Evolutionary conservation across 1,284 basidiomycete genomes (phyloP).

Genomic region (Anthracocystis setariae): DNA sequence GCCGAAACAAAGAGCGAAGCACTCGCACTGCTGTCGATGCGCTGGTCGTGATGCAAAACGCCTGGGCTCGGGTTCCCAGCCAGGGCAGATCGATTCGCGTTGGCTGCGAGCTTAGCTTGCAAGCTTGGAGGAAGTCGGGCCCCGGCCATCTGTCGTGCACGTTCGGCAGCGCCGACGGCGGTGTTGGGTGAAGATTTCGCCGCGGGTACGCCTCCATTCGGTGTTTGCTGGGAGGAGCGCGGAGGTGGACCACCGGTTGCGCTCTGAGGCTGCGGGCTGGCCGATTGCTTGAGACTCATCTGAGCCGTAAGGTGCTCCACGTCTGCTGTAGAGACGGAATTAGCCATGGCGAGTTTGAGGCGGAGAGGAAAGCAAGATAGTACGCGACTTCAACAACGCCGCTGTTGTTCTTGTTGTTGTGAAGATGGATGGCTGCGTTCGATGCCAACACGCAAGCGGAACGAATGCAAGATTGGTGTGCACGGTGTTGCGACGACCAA

Average conservation of each 20-base stretch:
- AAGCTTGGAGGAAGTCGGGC: conserved; percentile 77
- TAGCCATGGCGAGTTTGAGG: conserved; percentile 17
- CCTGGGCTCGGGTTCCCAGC: conserved; percentile 15
- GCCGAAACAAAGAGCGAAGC: conserved; percentile 48
- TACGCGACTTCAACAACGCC: too few species aligned
- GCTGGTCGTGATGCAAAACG: conserved; percentile 54
- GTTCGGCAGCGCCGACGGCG: conserved; percentile 50
- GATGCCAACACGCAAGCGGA: not conserved
- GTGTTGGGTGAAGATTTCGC: conserved; percentile 23
- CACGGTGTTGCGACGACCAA: conserved; percentile 1
- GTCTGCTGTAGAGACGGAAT: conserved; percentile 29
- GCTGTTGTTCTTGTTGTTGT: too few species aligned
- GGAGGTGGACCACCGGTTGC: conserved; percentile 40
- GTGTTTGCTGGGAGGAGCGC: conserved; percentile 14
- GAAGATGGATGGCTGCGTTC: too few species aligned
- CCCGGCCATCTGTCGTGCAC: conserved; percentile 57
- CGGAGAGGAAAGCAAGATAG: not conserved
- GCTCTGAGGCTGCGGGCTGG: conserved; percentile 8
- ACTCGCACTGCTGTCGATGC: conserved; percentile 54
- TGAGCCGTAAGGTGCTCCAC: conserved; percentile 42
- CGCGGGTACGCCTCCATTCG: conserved; percentile 18
- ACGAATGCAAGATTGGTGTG: not conserved
- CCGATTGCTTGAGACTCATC: conserved; percentile 36
- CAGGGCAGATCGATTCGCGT: conserved; percentile 42
- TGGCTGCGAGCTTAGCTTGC: conserved; percentile 89